Conservation (phyloP, 2,329 filamentous ascomycete species). For the Lecanicillium sp. region DNA sequence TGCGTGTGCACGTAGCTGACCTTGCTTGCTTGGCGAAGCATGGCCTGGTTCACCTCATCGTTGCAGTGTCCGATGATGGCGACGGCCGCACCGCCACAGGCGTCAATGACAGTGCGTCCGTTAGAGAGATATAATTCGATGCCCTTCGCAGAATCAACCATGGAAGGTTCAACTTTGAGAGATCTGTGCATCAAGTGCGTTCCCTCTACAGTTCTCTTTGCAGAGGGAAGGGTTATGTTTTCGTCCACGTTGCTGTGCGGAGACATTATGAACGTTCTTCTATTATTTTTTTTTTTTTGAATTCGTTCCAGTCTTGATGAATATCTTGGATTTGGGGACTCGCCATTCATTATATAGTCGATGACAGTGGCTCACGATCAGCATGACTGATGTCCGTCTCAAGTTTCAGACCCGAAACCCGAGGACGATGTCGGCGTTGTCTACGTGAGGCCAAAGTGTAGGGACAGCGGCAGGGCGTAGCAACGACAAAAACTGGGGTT, state of each 20-base stretch:
- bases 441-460: background rate
- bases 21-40: slow-evolving; percentile 47
- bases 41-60: slow-evolving; percentile 47
- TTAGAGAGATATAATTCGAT: slow-evolving; percentile 29
- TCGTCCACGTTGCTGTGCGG: slow-evolving; percentile 16
- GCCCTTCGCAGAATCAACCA: slow-evolving; percentile 38
- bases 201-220: slow-evolving; percentile 9
- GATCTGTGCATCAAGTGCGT: slow-evolving; percentile 29
- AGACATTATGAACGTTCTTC: slow-evolving; percentile 14
- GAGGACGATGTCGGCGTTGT: slow-evolving; percentile 2
- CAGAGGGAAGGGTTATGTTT: background rate
- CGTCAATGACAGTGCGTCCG: slow-evolving; percentile 30
- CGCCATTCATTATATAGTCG: too few relatives aligned
- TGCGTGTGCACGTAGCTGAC: slow-evolving; percentile 24
- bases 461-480: slow-evolving; percentile 3
- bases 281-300: background rate
- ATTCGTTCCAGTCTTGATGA: too few relatives aligned
- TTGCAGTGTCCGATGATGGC: slow-evolving; percentile 58
- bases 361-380: too few relatives aligned
- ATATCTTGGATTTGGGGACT: too few relatives aligned
- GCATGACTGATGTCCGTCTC: background rate
- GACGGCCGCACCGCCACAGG: slow-evolving; percentile 39
- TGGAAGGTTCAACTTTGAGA: slow-evolving; percentile 22
- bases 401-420: slow-evolving; percentile 6
- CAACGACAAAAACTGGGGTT: background rate